phyloP scores from a whole-genome alignment of 2,329 filamentous ascomycete genomes.

The Paracoccidioides brasiliensis region DNA sequence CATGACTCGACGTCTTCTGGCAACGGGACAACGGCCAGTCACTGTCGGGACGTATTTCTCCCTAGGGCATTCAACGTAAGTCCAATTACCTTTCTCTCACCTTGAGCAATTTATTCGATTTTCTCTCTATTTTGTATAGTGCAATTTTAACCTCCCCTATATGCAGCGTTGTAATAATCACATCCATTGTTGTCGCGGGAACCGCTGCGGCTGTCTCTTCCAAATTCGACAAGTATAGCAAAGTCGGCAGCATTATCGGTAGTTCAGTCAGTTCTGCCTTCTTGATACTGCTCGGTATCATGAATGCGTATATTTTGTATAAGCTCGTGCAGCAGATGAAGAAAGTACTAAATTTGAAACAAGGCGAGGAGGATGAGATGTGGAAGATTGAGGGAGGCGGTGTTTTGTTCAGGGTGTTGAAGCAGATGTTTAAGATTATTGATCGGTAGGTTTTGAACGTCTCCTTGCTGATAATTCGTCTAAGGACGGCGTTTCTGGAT shows the following conservation, averaged over 20 bases:
- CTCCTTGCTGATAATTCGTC: background rate
- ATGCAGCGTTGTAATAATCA: slow-evolving; percentile 63
- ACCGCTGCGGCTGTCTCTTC: slow-evolving; percentile 72
- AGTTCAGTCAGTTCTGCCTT: slow-evolving; percentile 76
- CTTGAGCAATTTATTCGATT: background rate
- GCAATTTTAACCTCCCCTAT: slow-evolving; percentile 5
- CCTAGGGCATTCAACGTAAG: slow-evolving; percentile 70
- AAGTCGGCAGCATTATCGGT: slow-evolving; percentile 76
- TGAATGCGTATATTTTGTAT: slow-evolving; percentile 76
- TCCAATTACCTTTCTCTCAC: background rate
- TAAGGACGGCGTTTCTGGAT: background rate
- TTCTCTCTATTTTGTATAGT: background rate
- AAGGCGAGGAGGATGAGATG: slow-evolving; percentile 36
- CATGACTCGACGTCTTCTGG: slow-evolving; percentile 81
- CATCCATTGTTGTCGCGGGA: slow-evolving; percentile 81
- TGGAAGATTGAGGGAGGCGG: slow-evolving; percentile 66
- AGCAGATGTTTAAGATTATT: slow-evolving; percentile 61
- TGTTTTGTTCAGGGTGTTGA: slow-evolving; percentile 57
- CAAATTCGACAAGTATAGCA: slow-evolving; percentile 66
- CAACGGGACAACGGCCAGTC: slow-evolving; percentile 70
- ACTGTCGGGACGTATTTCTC: slow-evolving; percentile 93
- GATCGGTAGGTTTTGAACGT: slow-evolving; percentile 29
- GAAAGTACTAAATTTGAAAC: slow-evolving; percentile 41
- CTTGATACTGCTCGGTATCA: slow-evolving; percentile 64
- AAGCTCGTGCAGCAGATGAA: slow-evolving; percentile 59